Evolutionary conservation across 2,329 filamentous ascomycete genomes (phyloP).

Genomic region (Chrysosporium queenslandicum): DNA sequence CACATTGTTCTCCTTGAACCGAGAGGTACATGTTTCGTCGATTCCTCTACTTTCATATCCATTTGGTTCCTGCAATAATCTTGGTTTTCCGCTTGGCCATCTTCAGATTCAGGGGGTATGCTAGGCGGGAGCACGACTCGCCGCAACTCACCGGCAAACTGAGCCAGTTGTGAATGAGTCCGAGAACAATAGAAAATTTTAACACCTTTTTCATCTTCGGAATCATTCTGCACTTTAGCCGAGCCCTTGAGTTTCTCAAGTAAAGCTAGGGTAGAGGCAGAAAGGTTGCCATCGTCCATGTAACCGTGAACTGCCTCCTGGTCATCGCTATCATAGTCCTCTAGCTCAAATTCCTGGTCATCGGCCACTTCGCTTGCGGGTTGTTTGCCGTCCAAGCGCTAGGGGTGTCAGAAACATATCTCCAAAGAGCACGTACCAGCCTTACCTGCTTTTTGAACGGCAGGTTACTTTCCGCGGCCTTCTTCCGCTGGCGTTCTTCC

Average conservation of each 20-base stretch:
- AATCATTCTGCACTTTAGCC: constrained; percentile 32
- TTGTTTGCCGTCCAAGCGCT: constrained; percentile 7
- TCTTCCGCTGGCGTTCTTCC: constrained; percentile 51
- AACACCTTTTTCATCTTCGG: constrained; percentile 51
- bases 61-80: constrained; percentile 13
- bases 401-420: background rate
- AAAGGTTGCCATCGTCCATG: constrained; percentile 44
- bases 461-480: constrained; percentile 40
- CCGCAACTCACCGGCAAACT: constrained; percentile 74
- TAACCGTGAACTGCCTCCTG: constrained; percentile 33
- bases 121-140: constrained; percentile 69
- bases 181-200: constrained; percentile 90
- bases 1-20: constrained; percentile 81
- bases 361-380: background rate
- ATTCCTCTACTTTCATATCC: constrained; percentile 41
- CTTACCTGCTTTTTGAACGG: constrained; percentile 38
- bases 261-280: constrained; percentile 63
- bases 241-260: constrained; percentile 55
- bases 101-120: constrained; percentile 41
- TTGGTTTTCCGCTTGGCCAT: constrained; percentile 16
- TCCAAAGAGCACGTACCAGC: background rate
- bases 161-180: constrained; percentile 82
- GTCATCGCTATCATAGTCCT: constrained; percentile 60
- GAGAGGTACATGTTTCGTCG: constrained; percentile 69
- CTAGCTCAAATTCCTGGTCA: constrained; percentile 51